A percentile compares a stretch with the other conserved stretches of the same genome.
Evolutionary conservation across 306 rosid species (phyloP).

Genomic region (Glycine latifolia): DNA sequence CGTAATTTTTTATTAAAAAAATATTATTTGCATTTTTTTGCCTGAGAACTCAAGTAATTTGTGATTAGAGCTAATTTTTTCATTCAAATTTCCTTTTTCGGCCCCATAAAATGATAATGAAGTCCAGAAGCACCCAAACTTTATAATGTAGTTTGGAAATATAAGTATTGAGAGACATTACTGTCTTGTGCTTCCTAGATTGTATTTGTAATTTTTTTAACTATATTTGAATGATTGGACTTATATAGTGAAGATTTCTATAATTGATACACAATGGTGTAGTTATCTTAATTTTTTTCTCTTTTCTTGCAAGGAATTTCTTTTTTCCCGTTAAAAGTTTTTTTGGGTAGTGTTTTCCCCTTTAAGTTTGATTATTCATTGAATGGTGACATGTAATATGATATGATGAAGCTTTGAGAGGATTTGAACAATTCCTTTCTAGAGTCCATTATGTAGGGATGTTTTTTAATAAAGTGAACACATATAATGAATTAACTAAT

Average conservation of each 20-base stretch:
- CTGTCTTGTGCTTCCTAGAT: too few relatives aligned
- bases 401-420: slow-evolving; percentile 3
- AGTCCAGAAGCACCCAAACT: slow-evolving; percentile 22
- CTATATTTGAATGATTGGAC: too few relatives aligned
- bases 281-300: neutral
- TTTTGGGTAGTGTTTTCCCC: neutral
- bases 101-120: neutral
- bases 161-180: neutral
- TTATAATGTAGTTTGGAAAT: slow-evolving; percentile 1
- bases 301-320: neutral
- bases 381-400: slow-evolving; percentile 29
- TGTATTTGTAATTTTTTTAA: too few relatives aligned
- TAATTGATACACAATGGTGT: neutral
- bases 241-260: slow-evolving; percentile 2
- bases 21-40: slow-evolving; percentile 29
- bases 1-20: too few relatives aligned
- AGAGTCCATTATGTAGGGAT: slow-evolving; percentile 5
- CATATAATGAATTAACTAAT: too few relatives aligned
- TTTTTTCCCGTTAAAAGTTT: neutral
- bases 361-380: slow-evolving; percentile 31
- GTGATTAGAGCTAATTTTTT: neutral
- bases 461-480: neutral
- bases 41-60: neutral
- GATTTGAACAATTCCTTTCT: neutral
- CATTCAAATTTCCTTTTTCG: neutral